These are phyloP conservation scores for Coemansia brasiliensis DNA, from an alignment of 192 early-diverging fungal genomes.

Conservation along the genomic window DNA sequence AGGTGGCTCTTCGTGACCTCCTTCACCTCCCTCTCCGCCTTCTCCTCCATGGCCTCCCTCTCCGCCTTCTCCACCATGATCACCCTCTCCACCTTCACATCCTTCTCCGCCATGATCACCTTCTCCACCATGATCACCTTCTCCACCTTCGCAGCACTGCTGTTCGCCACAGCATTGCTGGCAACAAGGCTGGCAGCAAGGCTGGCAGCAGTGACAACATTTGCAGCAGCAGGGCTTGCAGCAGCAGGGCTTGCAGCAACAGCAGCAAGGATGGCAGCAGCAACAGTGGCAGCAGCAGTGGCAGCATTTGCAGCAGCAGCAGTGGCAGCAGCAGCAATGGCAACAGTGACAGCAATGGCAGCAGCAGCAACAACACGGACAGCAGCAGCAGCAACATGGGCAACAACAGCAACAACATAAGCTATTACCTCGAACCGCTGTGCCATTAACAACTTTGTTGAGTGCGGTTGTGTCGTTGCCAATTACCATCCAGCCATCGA, in stretches of 20 bases:
- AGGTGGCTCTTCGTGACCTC: neutral
- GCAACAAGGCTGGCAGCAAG: conserved; percentile 4
- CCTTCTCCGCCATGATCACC: conserved; percentile 20
- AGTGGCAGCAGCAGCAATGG: conserved; percentile 32
- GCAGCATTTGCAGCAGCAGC: conserved; percentile 42
- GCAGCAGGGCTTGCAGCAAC: conserved; percentile 46
- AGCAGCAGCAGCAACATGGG: conserved; percentile 35
- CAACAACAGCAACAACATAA: conserved; percentile 34
- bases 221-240: conserved; percentile 40
- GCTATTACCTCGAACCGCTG: conserved; percentile 32
- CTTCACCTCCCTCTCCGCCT: conserved; percentile 10
- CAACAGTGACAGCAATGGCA: conserved; percentile 27
- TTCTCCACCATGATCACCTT: conserved; percentile 11
- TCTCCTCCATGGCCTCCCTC: conserved; percentile 18
- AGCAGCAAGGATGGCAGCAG: conserved; percentile 48
- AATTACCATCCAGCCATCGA: conserved; percentile 49
- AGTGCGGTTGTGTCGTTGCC: conserved; percentile 46
- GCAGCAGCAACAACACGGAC: conserved; percentile 34
- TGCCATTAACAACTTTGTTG: conserved; percentile 39
- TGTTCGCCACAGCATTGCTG: conserved; percentile 15
- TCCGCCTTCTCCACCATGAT: conserved; percentile 15
- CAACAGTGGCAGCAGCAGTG: conserved; percentile 53
- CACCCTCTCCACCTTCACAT: conserved; percentile 5
- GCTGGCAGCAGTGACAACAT: conserved; percentile 28
- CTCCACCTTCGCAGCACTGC: conserved; percentile 9